These are phyloP conservation scores for Penicillium aurantiogriseum DNA, from an alignment of 2,329 filamentous ascomycete species.

Conservation along the genomic window DNA sequence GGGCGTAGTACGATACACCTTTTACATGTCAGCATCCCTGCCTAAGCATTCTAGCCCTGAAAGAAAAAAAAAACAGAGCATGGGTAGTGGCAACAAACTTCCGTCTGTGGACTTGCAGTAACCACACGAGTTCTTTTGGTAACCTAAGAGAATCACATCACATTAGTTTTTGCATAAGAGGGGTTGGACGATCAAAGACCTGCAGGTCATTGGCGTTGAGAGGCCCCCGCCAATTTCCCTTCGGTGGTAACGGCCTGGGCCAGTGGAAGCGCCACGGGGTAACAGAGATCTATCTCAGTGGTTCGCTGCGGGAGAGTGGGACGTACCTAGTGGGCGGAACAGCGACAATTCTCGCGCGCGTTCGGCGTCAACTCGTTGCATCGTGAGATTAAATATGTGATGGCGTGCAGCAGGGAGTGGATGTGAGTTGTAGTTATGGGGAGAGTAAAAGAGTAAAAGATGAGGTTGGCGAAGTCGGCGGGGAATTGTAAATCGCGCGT, in stretches of 20 bases:
- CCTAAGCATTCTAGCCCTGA: background rate
- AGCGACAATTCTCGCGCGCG: conserved; percentile 45
- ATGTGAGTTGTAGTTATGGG: background rate
- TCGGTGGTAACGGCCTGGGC: conserved; percentile 19
- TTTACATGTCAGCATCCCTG: conserved; percentile 18
- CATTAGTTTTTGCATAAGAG: conserved; percentile 3
- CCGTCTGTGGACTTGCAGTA: conserved; percentile 49
- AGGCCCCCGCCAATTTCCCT: conserved; percentile 10
- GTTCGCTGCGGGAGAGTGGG: conserved; percentile 25
- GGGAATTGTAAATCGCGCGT: background rate
- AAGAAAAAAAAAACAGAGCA: background rate
- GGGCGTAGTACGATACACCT: conserved; percentile 50
- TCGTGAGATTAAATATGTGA: conserved; percentile 13
- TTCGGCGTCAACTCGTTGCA: conserved; percentile 38
- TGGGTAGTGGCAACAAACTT: conserved; percentile 39
- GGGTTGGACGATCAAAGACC: background rate
- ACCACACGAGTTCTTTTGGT: conserved; percentile 49
- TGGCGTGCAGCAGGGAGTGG: background rate
- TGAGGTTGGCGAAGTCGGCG: conserved; percentile 6
- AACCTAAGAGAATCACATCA: conserved; percentile 35
- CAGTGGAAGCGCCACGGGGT: conserved; percentile 38
- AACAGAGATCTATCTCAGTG: conserved; percentile 31
- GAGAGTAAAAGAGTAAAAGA: background rate
- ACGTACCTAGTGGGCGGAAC: conserved; percentile 46
- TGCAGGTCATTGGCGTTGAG: conserved; percentile 5